These are phyloP conservation scores for Mayamaea pseudoterrestris DNA, from an alignment of 108 stramenopile species.

Conservation along the genomic window DNA sequence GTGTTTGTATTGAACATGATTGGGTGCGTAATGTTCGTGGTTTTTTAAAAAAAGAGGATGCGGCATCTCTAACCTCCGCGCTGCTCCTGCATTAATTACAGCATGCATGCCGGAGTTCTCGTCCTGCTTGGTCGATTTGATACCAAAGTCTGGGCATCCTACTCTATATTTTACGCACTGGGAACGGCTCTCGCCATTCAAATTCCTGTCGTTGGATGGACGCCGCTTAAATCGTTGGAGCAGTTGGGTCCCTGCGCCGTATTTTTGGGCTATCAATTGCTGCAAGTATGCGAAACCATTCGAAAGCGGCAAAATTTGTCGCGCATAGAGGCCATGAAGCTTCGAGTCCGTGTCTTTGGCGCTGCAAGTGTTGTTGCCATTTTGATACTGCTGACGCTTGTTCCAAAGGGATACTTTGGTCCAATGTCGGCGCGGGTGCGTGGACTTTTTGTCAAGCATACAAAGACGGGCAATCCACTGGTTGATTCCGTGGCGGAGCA, in stretches of 20 bases:
- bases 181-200: constrained; percentile 88
- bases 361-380: constrained; percentile 16
- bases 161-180: constrained; percentile 84
- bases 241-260: constrained; percentile 72
- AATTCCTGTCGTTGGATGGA: constrained; percentile 80
- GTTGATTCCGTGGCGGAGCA: constrained; percentile 95
- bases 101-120: constrained; percentile 56
- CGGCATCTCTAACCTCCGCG: no score
- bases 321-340: constrained; percentile 40
- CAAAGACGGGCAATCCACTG: constrained; percentile 88
- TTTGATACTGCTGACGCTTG: constrained; percentile 26
- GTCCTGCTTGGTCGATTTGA: constrained; percentile 74
- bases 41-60: no score
- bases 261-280: constrained; percentile 63
- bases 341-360: constrained; percentile 46
- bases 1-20: constrained; percentile 97
- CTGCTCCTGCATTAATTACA: no score
- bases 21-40: no score
- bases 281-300: constrained; percentile 48
- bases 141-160: constrained; percentile 77
- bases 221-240: constrained; percentile 75
- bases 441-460: constrained; percentile 87
- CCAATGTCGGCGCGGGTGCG: constrained; percentile 79
- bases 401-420: constrained; percentile 87
- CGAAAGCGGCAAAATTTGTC: constrained; percentile 19